Percentiles rank a stretch among this genome's conserved stretches.
phyloP scores from a whole-genome alignment of 257 asterid genomes.

The Nicotiana undulata region DNA sequence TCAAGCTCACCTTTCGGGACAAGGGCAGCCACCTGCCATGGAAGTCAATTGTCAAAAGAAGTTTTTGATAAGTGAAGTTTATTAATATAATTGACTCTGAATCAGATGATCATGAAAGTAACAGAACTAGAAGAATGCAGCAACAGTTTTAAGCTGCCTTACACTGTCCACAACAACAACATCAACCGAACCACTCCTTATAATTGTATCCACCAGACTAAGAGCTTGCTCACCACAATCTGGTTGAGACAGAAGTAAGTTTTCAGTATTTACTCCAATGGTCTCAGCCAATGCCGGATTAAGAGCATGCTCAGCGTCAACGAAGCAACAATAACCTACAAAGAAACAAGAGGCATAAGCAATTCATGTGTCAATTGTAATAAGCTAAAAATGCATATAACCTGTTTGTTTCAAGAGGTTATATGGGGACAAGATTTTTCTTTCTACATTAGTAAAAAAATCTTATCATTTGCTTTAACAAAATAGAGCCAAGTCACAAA shows the following conservation, averaged over 20 bases:
- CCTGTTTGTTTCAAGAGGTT: neutral
- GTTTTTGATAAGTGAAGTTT: neutral
- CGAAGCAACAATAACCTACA: conserved; percentile 81
- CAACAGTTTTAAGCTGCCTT: conserved; percentile 20
- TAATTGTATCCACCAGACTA: conserved; percentile 88
- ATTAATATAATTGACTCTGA: conserved; percentile 10
- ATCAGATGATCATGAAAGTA: conserved; percentile 2
- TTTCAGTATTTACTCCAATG: conserved; percentile 78
- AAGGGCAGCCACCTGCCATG: conserved; percentile 87
- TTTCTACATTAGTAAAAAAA: neutral
- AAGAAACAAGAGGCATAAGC: neutral
- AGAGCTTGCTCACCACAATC: conserved; percentile 99
- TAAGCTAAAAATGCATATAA: neutral
- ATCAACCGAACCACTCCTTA: conserved; percentile 98
- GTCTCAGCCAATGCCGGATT: conserved; percentile 84
- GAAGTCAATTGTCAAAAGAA: conserved; percentile 1
- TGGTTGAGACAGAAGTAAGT: conserved; percentile 92
- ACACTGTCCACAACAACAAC: conserved; percentile 98
- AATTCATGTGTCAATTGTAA: neutral
- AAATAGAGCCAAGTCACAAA: neutral
- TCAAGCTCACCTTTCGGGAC: conserved; percentile 97
- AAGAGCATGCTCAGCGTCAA: conserved; percentile 99
- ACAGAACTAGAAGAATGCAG: conserved; percentile 1
- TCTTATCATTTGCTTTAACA: neutral
- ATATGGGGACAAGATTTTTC: no score